Conservation (phyloP, 1,139 yeast genomes). For the Wickerhamomyces sp. region DNA sequence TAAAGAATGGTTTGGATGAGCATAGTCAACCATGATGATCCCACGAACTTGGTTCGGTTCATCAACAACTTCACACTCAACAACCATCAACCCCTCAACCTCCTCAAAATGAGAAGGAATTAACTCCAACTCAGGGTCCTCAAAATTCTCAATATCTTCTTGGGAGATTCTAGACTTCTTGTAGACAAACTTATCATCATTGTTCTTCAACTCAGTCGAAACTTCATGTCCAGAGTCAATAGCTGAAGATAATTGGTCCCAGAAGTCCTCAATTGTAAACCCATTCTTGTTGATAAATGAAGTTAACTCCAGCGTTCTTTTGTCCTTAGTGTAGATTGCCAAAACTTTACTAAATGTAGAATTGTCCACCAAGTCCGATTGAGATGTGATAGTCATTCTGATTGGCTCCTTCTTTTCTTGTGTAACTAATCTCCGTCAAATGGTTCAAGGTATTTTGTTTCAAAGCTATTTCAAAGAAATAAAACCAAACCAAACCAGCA, state of each 20-base stretch:
- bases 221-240: slow-evolving; percentile 1
- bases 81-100: slow-evolving; percentile 20
- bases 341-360: slow-evolving; percentile 33
- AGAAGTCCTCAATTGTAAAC: slow-evolving; percentile 22
- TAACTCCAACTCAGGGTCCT: background rate
- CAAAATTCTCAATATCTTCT: background rate
- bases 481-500: no score
- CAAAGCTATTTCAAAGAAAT: no score
- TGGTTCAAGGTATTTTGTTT: no score
- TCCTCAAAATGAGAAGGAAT: slow-evolving; percentile 8
- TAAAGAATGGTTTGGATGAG: slow-evolving; percentile 2
- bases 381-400: slow-evolving; percentile 8
- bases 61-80: slow-evolving; percentile 25
- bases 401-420: background rate
- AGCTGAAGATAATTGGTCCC: slow-evolving; percentile 21
- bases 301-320: slow-evolving; percentile 12
- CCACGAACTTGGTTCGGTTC: slow-evolving; percentile 30
- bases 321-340: slow-evolving; percentile 29
- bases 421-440: no score
- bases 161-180: background rate
- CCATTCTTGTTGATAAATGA: slow-evolving; percentile 27
- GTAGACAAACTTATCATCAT: background rate
- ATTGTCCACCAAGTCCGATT: slow-evolving; percentile 18
- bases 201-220: background rate
- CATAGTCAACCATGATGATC: slow-evolving; percentile 24